Conservation (phyloP, 2,329 filamentous ascomycete genomes). For the Penicillium hesseltinei region DNA sequence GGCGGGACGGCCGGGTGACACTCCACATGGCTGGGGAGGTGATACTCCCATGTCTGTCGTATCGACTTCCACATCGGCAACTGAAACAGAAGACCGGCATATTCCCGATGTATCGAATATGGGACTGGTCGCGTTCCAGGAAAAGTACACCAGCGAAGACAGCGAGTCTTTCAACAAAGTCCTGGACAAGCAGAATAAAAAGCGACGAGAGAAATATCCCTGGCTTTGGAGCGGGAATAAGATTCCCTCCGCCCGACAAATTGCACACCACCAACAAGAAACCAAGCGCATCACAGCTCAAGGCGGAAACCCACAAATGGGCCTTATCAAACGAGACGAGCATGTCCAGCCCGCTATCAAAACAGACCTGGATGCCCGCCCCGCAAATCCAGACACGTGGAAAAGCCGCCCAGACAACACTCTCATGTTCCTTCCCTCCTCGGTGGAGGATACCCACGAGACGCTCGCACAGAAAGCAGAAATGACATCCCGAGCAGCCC, state of each 20-base stretch:
- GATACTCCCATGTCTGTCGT: conserved; percentile 69
- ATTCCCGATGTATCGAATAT: conserved; percentile 68
- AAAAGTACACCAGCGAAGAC: conserved; percentile 94
- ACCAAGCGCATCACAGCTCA: conserved; percentile 70
- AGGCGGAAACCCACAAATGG: conserved; percentile 61
- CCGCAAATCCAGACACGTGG: conserved; percentile 76
- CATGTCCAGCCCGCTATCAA: conserved; percentile 57
- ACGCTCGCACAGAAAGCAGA: conserved; percentile 70
- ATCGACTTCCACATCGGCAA: conserved; percentile 38
- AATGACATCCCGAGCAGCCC: conserved; percentile 67
- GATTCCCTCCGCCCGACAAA: conserved; percentile 62
- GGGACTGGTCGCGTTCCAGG: conserved; percentile 80
- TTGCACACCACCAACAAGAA: conserved; percentile 53
- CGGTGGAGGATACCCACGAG: conserved; percentile 52
- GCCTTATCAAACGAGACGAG: conserved; percentile 29
- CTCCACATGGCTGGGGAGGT: conserved; percentile 56
- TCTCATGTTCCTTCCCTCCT: conserved; percentile 71
- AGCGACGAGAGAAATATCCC: conserved; percentile 76
- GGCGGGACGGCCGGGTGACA: conserved; percentile 21
- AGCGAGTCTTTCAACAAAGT: conserved; percentile 96
- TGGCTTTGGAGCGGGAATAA: conserved; percentile 92
- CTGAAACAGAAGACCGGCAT: conserved; percentile 40
- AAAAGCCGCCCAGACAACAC: conserved; percentile 71
- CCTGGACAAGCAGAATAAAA: conserved; percentile 85
- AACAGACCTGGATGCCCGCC: conserved; percentile 63